These are phyloP conservation scores for Nectriaceae sp. DNA, from an alignment of 2,329 filamentous ascomycete genomes.

Conservation along the genomic window DNA sequence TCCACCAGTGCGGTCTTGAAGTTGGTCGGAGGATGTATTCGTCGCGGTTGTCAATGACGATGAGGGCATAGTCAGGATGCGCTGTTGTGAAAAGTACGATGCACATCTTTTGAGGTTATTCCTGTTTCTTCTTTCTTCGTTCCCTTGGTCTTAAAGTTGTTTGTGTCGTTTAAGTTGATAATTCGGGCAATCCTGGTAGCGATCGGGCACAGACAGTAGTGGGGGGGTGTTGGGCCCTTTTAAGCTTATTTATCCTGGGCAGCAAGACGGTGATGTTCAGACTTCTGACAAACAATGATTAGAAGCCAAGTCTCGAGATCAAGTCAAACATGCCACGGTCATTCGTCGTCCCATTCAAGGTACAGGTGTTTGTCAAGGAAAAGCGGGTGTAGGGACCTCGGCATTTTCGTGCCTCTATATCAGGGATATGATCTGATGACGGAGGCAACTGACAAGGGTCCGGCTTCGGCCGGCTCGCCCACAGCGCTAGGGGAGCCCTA, in stretches of 20 bases:
- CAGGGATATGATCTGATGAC: conserved; percentile 22
- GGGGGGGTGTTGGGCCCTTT: neutral
- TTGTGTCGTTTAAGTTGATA: neutral
- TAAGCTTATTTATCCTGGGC: neutral
- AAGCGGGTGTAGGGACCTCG: conserved; percentile 19
- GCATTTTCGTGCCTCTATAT: conserved; percentile 7
- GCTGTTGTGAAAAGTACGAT: conserved; percentile 76
- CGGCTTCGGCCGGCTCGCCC: conserved; percentile 24
- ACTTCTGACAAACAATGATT: conserved; percentile 1
- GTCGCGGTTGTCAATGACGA: conserved; percentile 78
- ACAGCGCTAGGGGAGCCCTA: neutral
- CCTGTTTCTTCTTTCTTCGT: conserved; percentile 5
- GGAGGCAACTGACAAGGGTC: conserved; percentile 6
- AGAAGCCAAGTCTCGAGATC: neutral
- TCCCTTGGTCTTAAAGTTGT: conserved; percentile 4
- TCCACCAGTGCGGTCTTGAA: conserved; percentile 66
- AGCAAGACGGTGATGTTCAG: conserved; percentile 4
- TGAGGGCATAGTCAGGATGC: conserved; percentile 73
- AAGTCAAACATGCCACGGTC: conserved; percentile 13
- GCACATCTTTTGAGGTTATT: conserved; percentile 57
- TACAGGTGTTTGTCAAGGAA: conserved; percentile 3
- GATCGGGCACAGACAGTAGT: neutral
- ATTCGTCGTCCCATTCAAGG: conserved; percentile 9
- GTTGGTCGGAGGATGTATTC: conserved; percentile 68
- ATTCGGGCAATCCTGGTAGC: neutral